Evolutionary conservation across 768 basidiomycete genomes (phyloP), one percentile per base, ranked within the genome.

Genomic region (Mycena pura): DNA sequence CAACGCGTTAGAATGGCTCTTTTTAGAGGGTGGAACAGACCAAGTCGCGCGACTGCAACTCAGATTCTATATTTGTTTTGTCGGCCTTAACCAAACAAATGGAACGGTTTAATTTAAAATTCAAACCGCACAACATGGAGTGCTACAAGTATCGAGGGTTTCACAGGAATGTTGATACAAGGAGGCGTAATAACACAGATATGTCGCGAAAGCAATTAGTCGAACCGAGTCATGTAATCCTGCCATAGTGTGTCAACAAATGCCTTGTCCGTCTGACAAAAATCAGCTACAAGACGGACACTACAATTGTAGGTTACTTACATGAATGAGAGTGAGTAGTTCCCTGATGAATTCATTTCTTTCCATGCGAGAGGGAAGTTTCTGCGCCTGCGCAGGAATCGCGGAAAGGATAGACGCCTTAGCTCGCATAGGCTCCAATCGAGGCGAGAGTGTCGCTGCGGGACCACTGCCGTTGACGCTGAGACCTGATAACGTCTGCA

Each of bases 221-320:
- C 60, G 31, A 39, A 29, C 57, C 69, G 63, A 56, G 72, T 58
- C 53, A 71, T 59, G 70, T 88, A 90, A 41, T 84, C 82, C 58
- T 76, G 78, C 77, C 80, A 88, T 44, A 89, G 78, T 36, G 76
- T 73, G 64, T 91, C 87, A 59, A 87, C 87, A 66, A 91, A 91
- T 15, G 78, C 73, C 64, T 84, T 80, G 76, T 91, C 86, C 53
- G 82, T 89, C 89, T 91, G 66, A 25, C 25, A 45, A 29, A 19
- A 52, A 59, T 56, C 46, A 49, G 68, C 41, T 62, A 27, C 24
- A n/a, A n/a, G 32, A 24, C 41, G 29, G 43, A 56, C 36, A 43
- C 17, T 31, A 38, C 32, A 17, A 9, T 29, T 45, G 27, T 32
- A 39, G 25, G 64, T 17, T 36, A 78, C 86, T 63, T 52, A 89